Base-by-base conservation (phyloP, 768 basidiomycete genomes). In the Rubroboletus pulcherrimus region DNA sequence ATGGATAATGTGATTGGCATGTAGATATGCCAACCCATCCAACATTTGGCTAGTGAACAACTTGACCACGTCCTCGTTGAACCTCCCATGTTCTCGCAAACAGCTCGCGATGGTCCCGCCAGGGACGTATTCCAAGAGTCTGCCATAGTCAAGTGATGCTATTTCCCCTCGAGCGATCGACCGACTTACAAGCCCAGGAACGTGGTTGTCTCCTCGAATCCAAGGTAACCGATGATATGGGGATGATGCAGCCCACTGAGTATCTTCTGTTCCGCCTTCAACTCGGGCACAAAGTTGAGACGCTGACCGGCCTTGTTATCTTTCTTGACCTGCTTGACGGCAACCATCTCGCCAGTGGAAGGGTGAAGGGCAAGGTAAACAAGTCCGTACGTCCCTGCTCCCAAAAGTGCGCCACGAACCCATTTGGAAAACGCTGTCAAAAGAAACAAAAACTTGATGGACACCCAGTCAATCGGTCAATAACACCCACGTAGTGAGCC, bases 61-160 rank as follows among this genome's bases (percentile, higher is more conserved):
- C 65, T 88, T 92, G 53, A 91, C 87, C 35, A 96, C 89, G 56
- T 87, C 81, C 63, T 94, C 90, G 48, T 5, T 26, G 26, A 26
- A 26, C 26, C 26, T 26, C 26, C 26, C 92, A 65, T 96, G 85
- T 58, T 89, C 90, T 44, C 86, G 84, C 62, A 97, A 71, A 73
- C 90, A 85, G 65, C 87, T 83, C 58, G 89, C 90, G 57, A 98
- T 84, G 0, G 93, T 93, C 6, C 95, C 94, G 68, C 95, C 95
- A 58, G 93, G 93, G 43, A 98, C 92, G 66, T 98, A 98, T 75
- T 98, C 96, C 63, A 98, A 77, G 78, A 97, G 97, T 66, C 94
- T 97, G 58, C 26, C 64, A 63, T 46, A 21, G 40, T 49, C 37
- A 33, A 15, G 41, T 39, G n/a, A 31, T 19, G 30, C 19, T 46